These are phyloP conservation scores for Lachnellula arida DNA, from an alignment of 2,329 filamentous ascomycete genomes.

Conservation along the genomic window DNA sequence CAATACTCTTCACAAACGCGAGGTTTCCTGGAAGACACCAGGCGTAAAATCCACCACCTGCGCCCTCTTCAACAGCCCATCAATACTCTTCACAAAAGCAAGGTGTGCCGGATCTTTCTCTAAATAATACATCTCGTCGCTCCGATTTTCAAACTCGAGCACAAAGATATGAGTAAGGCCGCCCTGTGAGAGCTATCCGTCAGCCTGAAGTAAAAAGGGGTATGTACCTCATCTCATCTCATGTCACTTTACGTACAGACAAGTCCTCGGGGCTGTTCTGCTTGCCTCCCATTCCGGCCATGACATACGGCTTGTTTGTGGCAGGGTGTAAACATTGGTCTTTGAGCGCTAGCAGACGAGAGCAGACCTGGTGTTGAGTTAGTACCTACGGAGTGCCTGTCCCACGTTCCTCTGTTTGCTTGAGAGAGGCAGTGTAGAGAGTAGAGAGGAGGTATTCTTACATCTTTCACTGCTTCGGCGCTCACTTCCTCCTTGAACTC, in stretches of 20 bases:
- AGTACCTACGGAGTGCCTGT: constrained; percentile 3
- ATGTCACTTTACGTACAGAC: constrained; percentile 45
- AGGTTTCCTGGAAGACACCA: too few species aligned
- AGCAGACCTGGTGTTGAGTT: constrained; percentile 41
- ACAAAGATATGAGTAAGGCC: constrained; percentile 66
- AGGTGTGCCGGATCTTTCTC: constrained; percentile 58
- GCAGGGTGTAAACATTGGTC: constrained; percentile 54
- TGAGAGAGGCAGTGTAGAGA: not conserved
- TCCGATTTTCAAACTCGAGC: constrained; percentile 58
- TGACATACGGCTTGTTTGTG: constrained; percentile 55
- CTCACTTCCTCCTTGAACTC: constrained; percentile 52
- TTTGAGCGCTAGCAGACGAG: constrained; percentile 50
- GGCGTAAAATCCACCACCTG: constrained; percentile 60
- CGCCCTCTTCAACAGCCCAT: constrained; percentile 44
- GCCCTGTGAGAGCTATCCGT: constrained; percentile 37
- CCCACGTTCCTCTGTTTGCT: not conserved
- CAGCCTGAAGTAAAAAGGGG: not conserved
- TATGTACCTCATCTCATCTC: not conserved
- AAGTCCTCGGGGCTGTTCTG: constrained; percentile 57
- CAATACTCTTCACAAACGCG: too few species aligned
- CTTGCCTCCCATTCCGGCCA: constrained; percentile 50
- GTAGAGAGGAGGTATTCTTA: constrained; percentile 38
- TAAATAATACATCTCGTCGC: constrained; percentile 65
- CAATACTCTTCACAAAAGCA: constrained; percentile 48
- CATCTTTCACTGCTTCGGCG: constrained; percentile 47